These are phyloP conservation scores for Termitomyces sp. DNA, from an alignment of 768 basidiomycete species.

Conservation along the genomic window DNA sequence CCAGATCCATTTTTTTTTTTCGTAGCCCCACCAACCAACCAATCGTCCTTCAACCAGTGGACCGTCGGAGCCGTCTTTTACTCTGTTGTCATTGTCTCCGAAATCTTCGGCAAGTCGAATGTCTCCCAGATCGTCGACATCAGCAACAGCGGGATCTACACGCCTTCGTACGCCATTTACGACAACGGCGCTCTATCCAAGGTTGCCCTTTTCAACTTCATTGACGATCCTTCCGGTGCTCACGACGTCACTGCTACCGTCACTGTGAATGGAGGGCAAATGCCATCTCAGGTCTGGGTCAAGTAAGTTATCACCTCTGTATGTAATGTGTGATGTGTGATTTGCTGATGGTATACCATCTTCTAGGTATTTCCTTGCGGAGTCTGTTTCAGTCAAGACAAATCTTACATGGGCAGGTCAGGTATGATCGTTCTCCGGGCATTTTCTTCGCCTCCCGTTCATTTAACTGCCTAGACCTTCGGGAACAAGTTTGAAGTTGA, in stretches of 20 bases:
- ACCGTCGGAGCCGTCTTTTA: conserved; percentile 73
- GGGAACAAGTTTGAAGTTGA: conserved; percentile 59
- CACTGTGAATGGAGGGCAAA: conserved; percentile 35
- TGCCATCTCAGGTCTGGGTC: conserved; percentile 35
- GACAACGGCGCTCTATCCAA: conserved; percentile 59
- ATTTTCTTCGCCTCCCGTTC: neutral
- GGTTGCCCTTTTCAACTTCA: conserved; percentile 69
- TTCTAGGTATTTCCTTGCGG: conserved; percentile 49
- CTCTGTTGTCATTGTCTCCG: conserved; percentile 62
- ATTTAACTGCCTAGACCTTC: conserved; percentile 39
- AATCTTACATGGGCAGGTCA: conserved; percentile 79
- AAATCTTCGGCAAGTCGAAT: conserved; percentile 63
- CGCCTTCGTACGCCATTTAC: conserved; percentile 71
- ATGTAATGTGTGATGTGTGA: conserved; percentile 5
- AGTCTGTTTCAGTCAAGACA: conserved; percentile 50
- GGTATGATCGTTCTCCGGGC: conserved; percentile 26
- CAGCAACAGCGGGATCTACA: conserved; percentile 42
- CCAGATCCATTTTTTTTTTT: neutral
- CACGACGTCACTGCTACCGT: conserved; percentile 49
- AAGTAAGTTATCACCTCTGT: conserved; percentile 40
- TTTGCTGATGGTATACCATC: neutral
- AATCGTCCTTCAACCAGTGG: conserved; percentile 59
- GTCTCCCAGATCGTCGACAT: conserved; percentile 65
- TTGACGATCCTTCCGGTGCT: conserved; percentile 52
- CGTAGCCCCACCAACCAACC: conserved; percentile 47